Evolutionary conservation across 2,329 filamentous ascomycete species (phyloP).

Genomic region (Mollisia scopiformis): DNA sequence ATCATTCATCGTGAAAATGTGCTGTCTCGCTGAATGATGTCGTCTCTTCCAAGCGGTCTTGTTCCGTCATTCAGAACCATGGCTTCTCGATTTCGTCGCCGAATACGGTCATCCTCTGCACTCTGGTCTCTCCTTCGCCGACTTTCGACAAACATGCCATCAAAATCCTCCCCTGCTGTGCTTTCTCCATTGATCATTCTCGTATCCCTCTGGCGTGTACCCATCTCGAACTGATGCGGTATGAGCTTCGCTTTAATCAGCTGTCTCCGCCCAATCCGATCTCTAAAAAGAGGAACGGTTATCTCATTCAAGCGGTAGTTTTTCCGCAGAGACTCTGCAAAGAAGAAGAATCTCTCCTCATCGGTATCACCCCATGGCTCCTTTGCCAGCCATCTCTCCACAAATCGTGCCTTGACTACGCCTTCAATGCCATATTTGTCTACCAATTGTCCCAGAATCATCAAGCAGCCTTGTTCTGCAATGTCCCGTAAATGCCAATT

Average conservation of each 20-base stretch:
- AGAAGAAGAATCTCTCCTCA: conserved; percentile 56
- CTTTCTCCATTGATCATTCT: conserved; percentile 53
- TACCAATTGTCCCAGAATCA: conserved; percentile 61
- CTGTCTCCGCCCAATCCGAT: conserved; percentile 28
- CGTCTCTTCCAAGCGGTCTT: conserved; percentile 69
- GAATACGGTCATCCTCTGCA: conserved; percentile 70
- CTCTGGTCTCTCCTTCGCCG: conserved; percentile 54
- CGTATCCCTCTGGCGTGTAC: conserved; percentile 48
- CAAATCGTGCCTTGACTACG: conserved; percentile 64
- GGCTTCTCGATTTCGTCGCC: conserved; percentile 79
- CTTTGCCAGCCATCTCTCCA: conserved; percentile 74
- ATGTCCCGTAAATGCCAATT: conserved; percentile 66
- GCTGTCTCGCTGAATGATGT: conserved; percentile 69
- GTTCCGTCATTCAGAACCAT: conserved; percentile 92
- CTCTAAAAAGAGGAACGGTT: conserved; percentile 42
- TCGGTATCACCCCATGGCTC: conserved; percentile 69
- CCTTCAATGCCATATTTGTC: conserved; percentile 52
- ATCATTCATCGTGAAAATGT: neutral
- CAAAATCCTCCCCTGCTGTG: conserved; percentile 44
- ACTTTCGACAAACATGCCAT: conserved; percentile 36
- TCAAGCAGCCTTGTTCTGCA: conserved; percentile 61
- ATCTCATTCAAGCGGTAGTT: conserved; percentile 46
- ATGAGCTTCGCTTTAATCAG: conserved; percentile 34
- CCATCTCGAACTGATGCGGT: conserved; percentile 36
- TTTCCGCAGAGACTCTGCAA: conserved; percentile 39